Conservation (phyloP, 2,329 filamentous ascomycete species). For the Macrophomina pseudophaseolina region DNA sequence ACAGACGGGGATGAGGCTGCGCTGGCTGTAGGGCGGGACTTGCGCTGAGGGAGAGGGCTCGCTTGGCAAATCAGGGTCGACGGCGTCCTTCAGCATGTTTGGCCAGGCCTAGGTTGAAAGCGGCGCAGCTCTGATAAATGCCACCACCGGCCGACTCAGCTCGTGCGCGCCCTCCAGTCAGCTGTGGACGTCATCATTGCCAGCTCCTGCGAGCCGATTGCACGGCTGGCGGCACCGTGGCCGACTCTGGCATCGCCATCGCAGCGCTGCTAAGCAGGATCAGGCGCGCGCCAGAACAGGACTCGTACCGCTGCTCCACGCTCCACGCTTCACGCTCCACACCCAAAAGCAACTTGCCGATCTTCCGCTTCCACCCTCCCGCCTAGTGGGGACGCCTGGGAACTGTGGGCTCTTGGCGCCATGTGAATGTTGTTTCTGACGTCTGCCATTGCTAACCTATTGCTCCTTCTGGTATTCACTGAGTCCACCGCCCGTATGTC, state of each 20-base stretch:
- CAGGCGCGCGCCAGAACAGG: not conserved
- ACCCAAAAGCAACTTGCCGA: slow-evolving; percentile 17
- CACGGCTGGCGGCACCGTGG: slow-evolving; percentile 2
- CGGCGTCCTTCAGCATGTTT: slow-evolving; percentile 16
- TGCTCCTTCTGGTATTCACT: not conserved
- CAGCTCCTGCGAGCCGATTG: not conserved
- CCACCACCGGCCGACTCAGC: slow-evolving; percentile 4
- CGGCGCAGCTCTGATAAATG: slow-evolving; percentile 2
- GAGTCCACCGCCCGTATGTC: slow-evolving; percentile 49
- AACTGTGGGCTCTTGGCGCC: slow-evolving; percentile 19
- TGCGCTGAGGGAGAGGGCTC: slow-evolving; percentile 24
- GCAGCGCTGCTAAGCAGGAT: not conserved
- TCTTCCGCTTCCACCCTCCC: slow-evolving; percentile 25
- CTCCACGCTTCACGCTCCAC: not conserved
- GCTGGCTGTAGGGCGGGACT: slow-evolving; percentile 26
- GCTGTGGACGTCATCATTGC: slow-evolving; percentile 11
- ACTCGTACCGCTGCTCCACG: not conserved
- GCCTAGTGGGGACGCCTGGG: slow-evolving; percentile 12
- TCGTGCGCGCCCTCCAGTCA: not conserved
- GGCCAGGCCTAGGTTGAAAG: slow-evolving; percentile 2
- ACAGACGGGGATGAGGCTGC: slow-evolving; percentile 24
- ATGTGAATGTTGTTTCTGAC: slow-evolving; percentile 6
- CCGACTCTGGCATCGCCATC: not conserved
- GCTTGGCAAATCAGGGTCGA: slow-evolving; percentile 24
- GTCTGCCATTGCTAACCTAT: slow-evolving; percentile 19